phyloP scores from a whole-genome alignment of 2,329 filamentous ascomycete genomes.

The Aspergillus oerlinghausenensis region DNA sequence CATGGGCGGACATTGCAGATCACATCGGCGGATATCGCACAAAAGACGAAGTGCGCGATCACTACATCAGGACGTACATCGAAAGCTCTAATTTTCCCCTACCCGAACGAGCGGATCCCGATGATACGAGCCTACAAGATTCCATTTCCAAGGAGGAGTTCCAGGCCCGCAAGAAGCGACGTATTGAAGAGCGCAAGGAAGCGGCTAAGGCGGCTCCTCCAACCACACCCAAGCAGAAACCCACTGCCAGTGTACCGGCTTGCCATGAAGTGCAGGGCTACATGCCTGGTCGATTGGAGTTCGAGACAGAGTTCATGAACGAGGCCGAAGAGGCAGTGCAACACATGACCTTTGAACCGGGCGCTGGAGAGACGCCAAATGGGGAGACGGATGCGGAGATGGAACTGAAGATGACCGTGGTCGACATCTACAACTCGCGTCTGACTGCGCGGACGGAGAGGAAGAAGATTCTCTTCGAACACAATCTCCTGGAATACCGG shows the following conservation, averaged over 20 bases:
- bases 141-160: constrained; percentile 87
- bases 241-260: constrained; percentile 87
- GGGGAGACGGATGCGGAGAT: constrained; percentile 91
- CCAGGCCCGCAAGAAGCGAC: constrained; percentile 82
- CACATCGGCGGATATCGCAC: constrained; percentile 93
- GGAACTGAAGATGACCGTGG: constrained; percentile 94
- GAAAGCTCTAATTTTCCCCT: constrained; percentile 80
- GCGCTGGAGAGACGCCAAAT: constrained; percentile 86
- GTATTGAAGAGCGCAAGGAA: constrained; percentile 89
- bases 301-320: constrained; percentile 96
- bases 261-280: constrained; percentile 98
- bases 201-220: constrained; percentile 78
- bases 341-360: constrained; percentile 96
- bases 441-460: constrained; percentile 86
- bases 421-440: constrained; percentile 95
- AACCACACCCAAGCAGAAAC: constrained; percentile 87
- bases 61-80: constrained; percentile 86
- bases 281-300: constrained; percentile 95
- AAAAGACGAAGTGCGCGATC: constrained; percentile 92
- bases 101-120: constrained; percentile 76
- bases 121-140: constrained; percentile 73
- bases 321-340: constrained; percentile 98
- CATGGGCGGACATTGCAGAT: constrained; percentile 96
- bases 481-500: constrained; percentile 86
- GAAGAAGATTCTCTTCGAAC: constrained; percentile 96